These are phyloP conservation scores for Colletotrichum incanum DNA, from an alignment of 2,329 filamentous ascomycete species.

Conservation along the genomic window DNA sequence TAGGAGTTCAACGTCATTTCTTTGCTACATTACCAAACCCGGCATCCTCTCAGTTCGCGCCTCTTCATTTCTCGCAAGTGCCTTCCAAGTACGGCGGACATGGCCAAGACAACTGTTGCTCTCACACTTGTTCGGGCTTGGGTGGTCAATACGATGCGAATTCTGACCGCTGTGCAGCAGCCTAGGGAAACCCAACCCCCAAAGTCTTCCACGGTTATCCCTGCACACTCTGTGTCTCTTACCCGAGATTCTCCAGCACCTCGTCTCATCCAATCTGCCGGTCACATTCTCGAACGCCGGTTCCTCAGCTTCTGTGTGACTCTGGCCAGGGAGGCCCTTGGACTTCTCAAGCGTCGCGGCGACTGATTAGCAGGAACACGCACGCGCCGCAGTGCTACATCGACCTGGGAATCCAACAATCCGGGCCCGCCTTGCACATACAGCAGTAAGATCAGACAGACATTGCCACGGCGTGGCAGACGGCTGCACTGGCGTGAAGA, in stretches of 20 bases:
- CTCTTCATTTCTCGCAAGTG: background rate
- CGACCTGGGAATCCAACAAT: conserved; percentile 23
- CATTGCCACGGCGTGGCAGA: conserved; percentile 27
- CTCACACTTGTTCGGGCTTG: background rate
- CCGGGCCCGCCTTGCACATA: conserved; percentile 34
- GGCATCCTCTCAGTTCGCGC: background rate
- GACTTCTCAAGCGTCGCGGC: conserved; percentile 6
- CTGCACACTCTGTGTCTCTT: conserved; percentile 20
- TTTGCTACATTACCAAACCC: background rate
- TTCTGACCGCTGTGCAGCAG: conserved; percentile 31
- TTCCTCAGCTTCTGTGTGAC: conserved; percentile 16
- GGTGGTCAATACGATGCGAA: conserved; percentile 17
- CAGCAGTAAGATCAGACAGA: conserved; percentile 24
- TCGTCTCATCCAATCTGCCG: conserved; percentile 37
- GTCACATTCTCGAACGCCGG: conserved; percentile 25
- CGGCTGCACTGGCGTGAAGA: conserved; percentile 19
- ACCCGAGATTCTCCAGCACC: conserved; percentile 25
- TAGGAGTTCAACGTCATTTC: background rate
- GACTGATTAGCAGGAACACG: conserved; percentile 11
- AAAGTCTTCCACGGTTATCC: conserved; percentile 24
- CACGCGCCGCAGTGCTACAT: conserved; percentile 21
- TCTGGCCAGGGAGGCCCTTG: conserved; percentile 24
- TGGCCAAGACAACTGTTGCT: background rate
- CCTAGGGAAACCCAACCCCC: conserved; percentile 23
- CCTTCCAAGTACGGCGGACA: background rate